Conservation (phyloP, 176 grass and related monocot genomes). For the bread wheat (Triticum aestivum) region DNA sequence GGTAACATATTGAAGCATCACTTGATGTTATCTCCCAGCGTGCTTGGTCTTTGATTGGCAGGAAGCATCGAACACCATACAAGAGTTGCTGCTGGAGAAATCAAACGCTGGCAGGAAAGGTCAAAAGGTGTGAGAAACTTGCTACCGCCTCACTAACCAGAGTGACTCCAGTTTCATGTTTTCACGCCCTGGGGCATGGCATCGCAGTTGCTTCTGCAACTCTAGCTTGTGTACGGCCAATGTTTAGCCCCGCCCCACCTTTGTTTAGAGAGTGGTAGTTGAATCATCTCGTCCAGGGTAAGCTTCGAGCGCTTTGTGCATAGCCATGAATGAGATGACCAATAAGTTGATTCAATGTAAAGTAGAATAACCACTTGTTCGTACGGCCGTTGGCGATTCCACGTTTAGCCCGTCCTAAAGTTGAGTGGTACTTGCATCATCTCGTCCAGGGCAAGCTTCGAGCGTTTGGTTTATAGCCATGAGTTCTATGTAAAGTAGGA, state of each 20-base stretch:
- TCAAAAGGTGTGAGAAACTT: constrained; percentile 41
- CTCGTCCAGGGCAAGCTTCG: too few species aligned
- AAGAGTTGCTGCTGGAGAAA: constrained; percentile 69
- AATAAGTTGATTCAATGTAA: background rate
- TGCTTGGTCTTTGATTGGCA: constrained; percentile 32
- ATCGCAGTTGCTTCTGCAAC: background rate
- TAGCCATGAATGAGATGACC: constrained; percentile 23
- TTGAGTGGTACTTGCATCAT: too few species aligned
- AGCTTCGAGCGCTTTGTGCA: background rate
- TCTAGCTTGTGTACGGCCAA: background rate
- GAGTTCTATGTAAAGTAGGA: too few species aligned
- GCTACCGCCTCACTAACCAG: background rate
- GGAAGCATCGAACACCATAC: constrained; percentile 67
- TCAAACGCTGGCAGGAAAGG: constrained; percentile 42
- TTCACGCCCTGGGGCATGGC: background rate
- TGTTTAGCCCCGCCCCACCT: background rate
- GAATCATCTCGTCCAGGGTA: background rate
- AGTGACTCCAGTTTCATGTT: background rate
- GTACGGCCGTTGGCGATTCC: background rate
- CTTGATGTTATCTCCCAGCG: background rate
- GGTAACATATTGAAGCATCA: background rate
- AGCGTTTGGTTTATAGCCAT: too few species aligned
- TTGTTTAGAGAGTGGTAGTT: constrained; percentile 13
- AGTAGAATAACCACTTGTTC: background rate
- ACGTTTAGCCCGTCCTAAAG: background rate